These are phyloP conservation scores for Monoraphidium neglectum DNA, from an alignment of 139 green algal species.

Conservation along the genomic window DNA sequence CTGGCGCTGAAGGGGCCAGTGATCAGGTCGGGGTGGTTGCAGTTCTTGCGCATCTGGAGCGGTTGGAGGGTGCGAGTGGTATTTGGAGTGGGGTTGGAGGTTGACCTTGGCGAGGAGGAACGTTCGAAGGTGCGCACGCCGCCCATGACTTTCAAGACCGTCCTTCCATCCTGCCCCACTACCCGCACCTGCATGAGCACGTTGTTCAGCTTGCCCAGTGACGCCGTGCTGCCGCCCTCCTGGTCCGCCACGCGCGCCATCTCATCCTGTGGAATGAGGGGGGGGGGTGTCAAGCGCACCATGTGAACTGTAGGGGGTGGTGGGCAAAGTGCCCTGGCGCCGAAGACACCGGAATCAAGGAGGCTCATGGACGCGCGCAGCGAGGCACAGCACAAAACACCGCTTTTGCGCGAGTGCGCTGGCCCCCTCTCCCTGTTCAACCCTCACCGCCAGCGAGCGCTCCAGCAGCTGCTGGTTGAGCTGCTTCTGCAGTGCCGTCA, in stretches of 20 bases:
- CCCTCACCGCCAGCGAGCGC: conserved; percentile 62
- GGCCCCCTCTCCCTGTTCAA: too few relatives aligned
- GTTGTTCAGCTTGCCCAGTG: conserved; percentile 85
- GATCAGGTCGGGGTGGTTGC: conserved; percentile 99
- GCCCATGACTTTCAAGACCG: not conserved
- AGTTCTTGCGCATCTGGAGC: conserved; percentile 89
- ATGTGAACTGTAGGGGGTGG: too few relatives aligned
- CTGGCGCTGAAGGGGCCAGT: conserved; percentile 50
- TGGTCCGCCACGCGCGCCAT: conserved; percentile 39
- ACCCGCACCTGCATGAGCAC: conserved; percentile 85
- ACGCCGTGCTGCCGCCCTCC: conserved; percentile 12
- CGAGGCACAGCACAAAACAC: too few relatives aligned
- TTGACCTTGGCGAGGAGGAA: conserved; percentile 75
- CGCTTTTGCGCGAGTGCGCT: too few relatives aligned
- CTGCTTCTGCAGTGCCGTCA: conserved; percentile 74
- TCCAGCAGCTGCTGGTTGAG: conserved; percentile 84
- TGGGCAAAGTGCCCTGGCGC: too few relatives aligned
- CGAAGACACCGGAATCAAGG: too few relatives aligned
- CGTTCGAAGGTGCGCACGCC: not conserved
- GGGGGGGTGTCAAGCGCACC: too few relatives aligned
- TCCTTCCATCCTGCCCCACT: not conserved
- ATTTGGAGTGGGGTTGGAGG: conserved; percentile 93
- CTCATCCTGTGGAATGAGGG: conserved; percentile 32
- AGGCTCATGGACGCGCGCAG: too few relatives aligned
- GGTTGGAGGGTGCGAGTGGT: too few relatives aligned